Evolutionary conservation across 2,329 filamentous ascomycete species (phyloP).

Genomic region (Diaporthe ilicicola): DNA sequence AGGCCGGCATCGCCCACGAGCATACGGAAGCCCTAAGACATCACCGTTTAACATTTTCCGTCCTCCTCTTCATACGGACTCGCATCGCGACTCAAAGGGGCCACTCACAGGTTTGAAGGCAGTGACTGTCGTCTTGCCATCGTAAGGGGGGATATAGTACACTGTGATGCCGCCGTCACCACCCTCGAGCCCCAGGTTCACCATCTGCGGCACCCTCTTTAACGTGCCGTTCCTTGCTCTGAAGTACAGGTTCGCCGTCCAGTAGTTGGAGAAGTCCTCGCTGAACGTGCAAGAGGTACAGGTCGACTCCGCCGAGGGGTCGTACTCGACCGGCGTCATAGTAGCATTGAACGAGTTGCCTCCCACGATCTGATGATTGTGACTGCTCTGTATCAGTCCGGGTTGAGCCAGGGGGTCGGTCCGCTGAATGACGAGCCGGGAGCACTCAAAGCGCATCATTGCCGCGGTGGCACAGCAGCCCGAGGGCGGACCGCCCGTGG

Average conservation of each 20-base stretch:
- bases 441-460: constrained; percentile 39
- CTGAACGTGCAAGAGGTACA: constrained; percentile 40
- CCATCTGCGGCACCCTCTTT: constrained; percentile 46
- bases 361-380: constrained; percentile 50
- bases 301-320: constrained; percentile 22
- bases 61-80: not conserved
- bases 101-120: constrained; percentile 47
- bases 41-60: not conserved
- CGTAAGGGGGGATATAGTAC: constrained; percentile 48
- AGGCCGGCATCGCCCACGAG: constrained; percentile 41
- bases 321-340: constrained; percentile 40
- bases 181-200: constrained; percentile 45
- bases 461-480: constrained; percentile 26
- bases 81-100: not conserved
- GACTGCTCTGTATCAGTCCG: constrained; percentile 45
- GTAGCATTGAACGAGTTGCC: constrained; percentile 50
- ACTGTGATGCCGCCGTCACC: constrained; percentile 45
- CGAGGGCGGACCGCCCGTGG: not conserved
- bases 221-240: constrained; percentile 39
- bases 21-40: constrained; percentile 45
- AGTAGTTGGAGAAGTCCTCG: constrained; percentile 46
- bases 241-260: constrained; percentile 40
- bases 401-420: constrained; percentile 45
- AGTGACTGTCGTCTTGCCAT: constrained; percentile 44
- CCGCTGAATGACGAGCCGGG: constrained; percentile 38